Percentiles rank a stretch among this genome's conserved stretches.
Conservation (phyloP, 805 yeast species). For the Tetrapisispora iriomotensis region DNA sequence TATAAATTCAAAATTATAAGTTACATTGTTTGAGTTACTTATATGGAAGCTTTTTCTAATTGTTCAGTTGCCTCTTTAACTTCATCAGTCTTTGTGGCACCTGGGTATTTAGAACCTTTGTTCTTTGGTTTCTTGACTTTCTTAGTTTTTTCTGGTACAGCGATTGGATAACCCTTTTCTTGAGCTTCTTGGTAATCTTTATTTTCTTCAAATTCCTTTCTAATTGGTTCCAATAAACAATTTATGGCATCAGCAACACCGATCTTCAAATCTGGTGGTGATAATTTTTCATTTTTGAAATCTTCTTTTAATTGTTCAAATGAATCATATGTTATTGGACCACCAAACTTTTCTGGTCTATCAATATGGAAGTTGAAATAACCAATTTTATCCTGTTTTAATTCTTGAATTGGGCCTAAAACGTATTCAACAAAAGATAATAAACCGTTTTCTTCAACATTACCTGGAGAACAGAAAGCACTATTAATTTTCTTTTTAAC, state of each 20-base stretch:
- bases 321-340: constrained; percentile 65
- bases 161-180: constrained; percentile 77
- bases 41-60: constrained; percentile 16
- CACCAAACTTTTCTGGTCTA: constrained; percentile 97
- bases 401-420: constrained; percentile 73
- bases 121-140: constrained; percentile 72
- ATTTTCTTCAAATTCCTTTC: constrained; percentile 51
- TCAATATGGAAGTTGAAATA: constrained; percentile 60
- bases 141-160: constrained; percentile 46
- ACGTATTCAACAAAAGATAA: constrained; percentile 79
- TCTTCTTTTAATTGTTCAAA: constrained; percentile 63
- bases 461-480: constrained; percentile 95
- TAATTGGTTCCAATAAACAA: constrained; percentile 72
- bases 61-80: constrained; percentile 20
- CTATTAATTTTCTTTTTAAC: constrained; percentile 85
- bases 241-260: constrained; percentile 87
- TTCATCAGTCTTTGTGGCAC: constrained; percentile 32
- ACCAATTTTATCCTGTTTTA: constrained; percentile 47
- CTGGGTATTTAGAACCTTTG: constrained; percentile 88
- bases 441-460: constrained; percentile 81
- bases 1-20: not conserved
- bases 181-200: constrained; percentile 69
- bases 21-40: constrained; percentile 1
- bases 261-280: constrained; percentile 88
- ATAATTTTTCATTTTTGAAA: constrained; percentile 60